phyloP scores from a whole-genome alignment of 2,329 filamentous ascomycete genomes.

The Ophiocordyceps robertsii region DNA sequence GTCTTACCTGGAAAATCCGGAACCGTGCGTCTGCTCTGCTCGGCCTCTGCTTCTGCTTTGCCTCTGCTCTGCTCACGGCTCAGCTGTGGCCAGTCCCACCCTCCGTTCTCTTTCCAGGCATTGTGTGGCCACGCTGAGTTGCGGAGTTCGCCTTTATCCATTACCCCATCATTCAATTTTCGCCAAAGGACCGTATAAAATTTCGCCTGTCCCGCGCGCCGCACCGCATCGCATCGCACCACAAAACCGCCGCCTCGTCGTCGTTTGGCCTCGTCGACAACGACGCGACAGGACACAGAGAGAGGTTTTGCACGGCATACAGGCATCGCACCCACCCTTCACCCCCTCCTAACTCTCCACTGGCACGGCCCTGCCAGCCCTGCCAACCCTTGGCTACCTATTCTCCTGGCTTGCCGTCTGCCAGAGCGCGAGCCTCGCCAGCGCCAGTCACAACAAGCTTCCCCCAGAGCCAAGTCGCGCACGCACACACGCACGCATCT shows the following conservation, averaged over 20 bases:
- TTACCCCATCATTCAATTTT: constrained; percentile 15
- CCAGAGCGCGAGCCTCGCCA: background rate
- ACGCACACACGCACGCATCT: background rate
- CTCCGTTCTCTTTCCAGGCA: constrained; percentile 1
- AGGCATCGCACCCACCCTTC: background rate
- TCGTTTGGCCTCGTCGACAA: background rate
- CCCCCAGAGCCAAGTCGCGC: background rate
- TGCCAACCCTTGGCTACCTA: background rate
- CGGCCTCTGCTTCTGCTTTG: background rate
- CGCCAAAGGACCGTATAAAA: constrained; percentile 13
- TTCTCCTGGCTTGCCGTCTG: background rate
- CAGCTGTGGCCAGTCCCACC: constrained; percentile 2
- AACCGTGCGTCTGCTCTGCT: constrained; percentile 2
- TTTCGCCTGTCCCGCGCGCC: constrained; percentile 14
- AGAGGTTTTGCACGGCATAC: background rate
- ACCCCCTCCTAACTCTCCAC: background rate
- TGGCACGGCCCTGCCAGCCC: background rate
- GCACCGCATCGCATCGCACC: background rate
- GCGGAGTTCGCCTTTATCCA: constrained; percentile 12
- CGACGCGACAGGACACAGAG: background rate
- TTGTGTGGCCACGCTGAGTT: constrained; percentile 5
- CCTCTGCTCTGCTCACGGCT: constrained; percentile 3
- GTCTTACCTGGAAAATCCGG: constrained; percentile 1
- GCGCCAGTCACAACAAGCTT: background rate
- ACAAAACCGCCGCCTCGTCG: background rate